Conservation (phyloP, 768 basidiomycete species). For the Termitomyces sp. region DNA sequence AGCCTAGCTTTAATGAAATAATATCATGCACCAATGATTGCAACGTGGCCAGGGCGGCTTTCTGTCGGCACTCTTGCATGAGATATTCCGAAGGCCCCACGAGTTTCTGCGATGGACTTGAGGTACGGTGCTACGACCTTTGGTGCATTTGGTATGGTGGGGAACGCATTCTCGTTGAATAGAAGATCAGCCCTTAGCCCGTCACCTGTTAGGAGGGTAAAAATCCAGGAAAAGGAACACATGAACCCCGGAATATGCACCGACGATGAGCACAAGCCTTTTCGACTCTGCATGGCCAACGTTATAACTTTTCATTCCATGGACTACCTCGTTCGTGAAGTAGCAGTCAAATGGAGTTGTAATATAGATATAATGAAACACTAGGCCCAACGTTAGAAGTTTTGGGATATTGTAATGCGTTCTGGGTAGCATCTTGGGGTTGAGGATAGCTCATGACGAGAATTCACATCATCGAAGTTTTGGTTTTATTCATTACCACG, state of each 20-base stretch:
- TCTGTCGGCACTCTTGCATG: conserved; percentile 88
- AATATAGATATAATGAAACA: conserved; percentile 74
- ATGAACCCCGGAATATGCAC: conserved; percentile 34
- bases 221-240: background rate
- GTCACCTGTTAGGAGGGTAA: conserved; percentile 51
- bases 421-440: background rate
- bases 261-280: conserved; percentile 77
- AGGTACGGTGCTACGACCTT: conserved; percentile 72
- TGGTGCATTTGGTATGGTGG: conserved; percentile 45
- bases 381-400: conserved; percentile 60
- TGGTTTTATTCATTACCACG: no score
- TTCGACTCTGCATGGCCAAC: conserved; percentile 51
- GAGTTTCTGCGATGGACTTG: conserved; percentile 57
- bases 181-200: conserved; percentile 81
- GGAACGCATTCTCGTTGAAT: conserved; percentile 62
- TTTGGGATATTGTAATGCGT: conserved; percentile 35
- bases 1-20: no score
- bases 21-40: conserved; percentile 62
- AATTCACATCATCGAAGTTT: no score
- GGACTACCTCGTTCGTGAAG: conserved; percentile 78
- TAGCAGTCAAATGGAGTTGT: conserved; percentile 83
- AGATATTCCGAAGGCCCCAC: conserved; percentile 80
- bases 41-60: conserved; percentile 85
- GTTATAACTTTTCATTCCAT: conserved; percentile 65
- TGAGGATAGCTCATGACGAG: conserved; percentile 9